Base-by-base conservation (phyloP, 768 basidiomycete species). In the Cyclocybe cylindracea region DNA sequence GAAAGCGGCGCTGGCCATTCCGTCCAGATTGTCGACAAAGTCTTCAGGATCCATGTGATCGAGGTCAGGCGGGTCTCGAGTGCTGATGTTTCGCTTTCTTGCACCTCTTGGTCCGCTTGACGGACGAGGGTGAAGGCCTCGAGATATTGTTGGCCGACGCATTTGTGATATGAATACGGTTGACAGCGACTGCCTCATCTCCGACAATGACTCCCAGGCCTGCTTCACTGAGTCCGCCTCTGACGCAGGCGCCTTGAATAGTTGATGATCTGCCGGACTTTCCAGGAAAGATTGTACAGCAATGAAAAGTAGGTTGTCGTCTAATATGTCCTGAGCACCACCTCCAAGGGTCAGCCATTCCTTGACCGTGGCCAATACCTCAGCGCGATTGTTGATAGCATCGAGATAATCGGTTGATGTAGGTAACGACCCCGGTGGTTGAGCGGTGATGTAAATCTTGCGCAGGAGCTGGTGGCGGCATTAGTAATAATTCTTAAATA, bases 311-410 rank as follows among this genome's bases (percentile, higher is more conserved):
- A 84, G 81, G 2, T 64, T 60, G 43, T 92, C 87, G 56, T 93
- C 91, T 29, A 94, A 71, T 37, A 84, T 75, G 57, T 94, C 91
- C 61, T 91, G 87, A 7, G 87, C 82, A 32, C 91, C 91, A 6
- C 86, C 86, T 3, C 91, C 91, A 11, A 72, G 66, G 0, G 71
- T 78, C 38, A 93, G 61, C 91, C 91, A 94, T 55, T 89, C 83
- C 53, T 78, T 80, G 31, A 91, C 70, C 2, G 82, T 77, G 7
- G 80, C 81, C 31, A 90, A 65, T 2, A 91, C 82, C 53, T 87
- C 84, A 10, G 74, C 76, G n/a, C 86, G 79, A 39, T 74, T 73
- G 10, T 71, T 75, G 16, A 81, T 73, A 4, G 79, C 73, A 16
- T 79, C 69, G 16, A 82, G 67, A 51, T 83, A 73, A 45, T 82